These are phyloP conservation scores for Penicillium cataractarum DNA, from an alignment of 495 filamentous ascomycete species.

Conservation along the genomic window DNA sequence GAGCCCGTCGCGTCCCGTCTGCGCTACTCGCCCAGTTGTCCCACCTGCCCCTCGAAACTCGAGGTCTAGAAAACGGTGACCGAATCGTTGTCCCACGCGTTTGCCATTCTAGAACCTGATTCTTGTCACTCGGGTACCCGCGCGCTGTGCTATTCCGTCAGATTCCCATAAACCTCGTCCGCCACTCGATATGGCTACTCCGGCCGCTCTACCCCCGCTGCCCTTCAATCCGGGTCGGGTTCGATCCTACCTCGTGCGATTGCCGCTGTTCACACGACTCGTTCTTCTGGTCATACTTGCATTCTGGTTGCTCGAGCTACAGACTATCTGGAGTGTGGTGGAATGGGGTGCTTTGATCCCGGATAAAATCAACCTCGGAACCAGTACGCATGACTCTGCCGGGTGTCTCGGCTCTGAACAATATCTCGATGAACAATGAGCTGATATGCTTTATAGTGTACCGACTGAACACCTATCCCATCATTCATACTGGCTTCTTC, in stretches of 20 bases:
- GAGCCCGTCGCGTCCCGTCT: neutral
- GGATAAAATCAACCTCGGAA: constrained; percentile 66
- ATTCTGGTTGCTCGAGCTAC: constrained; percentile 68
- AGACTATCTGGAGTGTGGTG: constrained; percentile 67
- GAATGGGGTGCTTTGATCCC: constrained; percentile 81
- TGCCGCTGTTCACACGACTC: constrained; percentile 87
- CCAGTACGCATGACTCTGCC: constrained; percentile 61
- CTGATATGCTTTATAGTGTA: constrained; percentile 67
- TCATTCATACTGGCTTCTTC: constrained; percentile 80
- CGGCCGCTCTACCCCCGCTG: constrained; percentile 45
- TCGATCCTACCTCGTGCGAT: constrained; percentile 74
- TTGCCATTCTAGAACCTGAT: neutral
- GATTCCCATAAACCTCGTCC: neutral
- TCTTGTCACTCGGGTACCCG: neutral
- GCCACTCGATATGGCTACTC: constrained; percentile 40
- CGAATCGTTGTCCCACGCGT: neutral
- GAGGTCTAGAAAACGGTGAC: neutral
- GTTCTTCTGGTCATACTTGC: constrained; percentile 67
- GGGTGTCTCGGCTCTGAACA: neutral
- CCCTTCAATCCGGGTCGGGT: constrained; percentile 55
- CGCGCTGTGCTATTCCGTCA: neutral
- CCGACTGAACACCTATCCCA: constrained; percentile 87
- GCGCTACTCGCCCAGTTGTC: constrained; percentile 10
- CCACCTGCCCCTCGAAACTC: neutral
- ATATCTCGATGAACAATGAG: neutral